Percentiles rank a stretch among this genome's conserved stretches.
These are phyloP conservation scores for Globisporangium splendens DNA, from an alignment of 352 stramenopile species.

Conservation along the genomic window DNA sequence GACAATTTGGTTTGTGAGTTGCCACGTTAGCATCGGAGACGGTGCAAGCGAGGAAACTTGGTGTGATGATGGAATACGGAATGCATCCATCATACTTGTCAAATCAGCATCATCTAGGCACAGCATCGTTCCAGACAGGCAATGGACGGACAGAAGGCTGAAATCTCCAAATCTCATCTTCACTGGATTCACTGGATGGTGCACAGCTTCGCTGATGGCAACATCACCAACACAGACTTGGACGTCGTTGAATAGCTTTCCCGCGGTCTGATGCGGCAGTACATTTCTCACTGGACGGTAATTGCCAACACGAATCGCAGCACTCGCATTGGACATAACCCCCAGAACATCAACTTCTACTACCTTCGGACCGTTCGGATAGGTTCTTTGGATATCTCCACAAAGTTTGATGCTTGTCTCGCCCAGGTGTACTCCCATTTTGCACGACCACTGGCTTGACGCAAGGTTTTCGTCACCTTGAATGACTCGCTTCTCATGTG, in stretches of 20 bases:
- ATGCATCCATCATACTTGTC: slow-evolving; percentile 19
- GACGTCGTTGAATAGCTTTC: slow-evolving; percentile 30
- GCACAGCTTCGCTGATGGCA: slow-evolving; percentile 28
- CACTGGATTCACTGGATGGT: slow-evolving; percentile 3
- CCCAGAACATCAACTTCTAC: slow-evolving; percentile 4
- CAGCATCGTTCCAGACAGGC: slow-evolving; percentile 43
- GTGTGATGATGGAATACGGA: slow-evolving; percentile 7
- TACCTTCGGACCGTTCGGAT: not conserved
- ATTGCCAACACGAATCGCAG: slow-evolving; percentile 35
- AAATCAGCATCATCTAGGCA: slow-evolving; percentile 44
- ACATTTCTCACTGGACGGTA: slow-evolving; percentile 29
- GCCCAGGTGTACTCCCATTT: slow-evolving; percentile 29
- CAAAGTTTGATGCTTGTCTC: slow-evolving; percentile 14
- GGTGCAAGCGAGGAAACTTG: slow-evolving; percentile 12
- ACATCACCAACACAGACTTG: slow-evolving; percentile 36
- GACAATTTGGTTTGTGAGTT: slow-evolving; percentile 41
- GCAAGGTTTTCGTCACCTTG: not conserved
- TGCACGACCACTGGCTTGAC: slow-evolving; percentile 15
- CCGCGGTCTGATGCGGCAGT: slow-evolving; percentile 2
- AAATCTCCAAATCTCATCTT: slow-evolving; percentile 37
- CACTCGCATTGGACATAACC: slow-evolving; percentile 16
- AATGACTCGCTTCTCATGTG: not conserved
- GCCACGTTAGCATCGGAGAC: slow-evolving; percentile 46
- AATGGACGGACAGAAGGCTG: slow-evolving; percentile 29
- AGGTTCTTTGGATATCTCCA: slow-evolving; percentile 9